Base-by-base conservation (phyloP, 1,284 basidiomycete species). In the Ceratobasidium sp. region DNA sequence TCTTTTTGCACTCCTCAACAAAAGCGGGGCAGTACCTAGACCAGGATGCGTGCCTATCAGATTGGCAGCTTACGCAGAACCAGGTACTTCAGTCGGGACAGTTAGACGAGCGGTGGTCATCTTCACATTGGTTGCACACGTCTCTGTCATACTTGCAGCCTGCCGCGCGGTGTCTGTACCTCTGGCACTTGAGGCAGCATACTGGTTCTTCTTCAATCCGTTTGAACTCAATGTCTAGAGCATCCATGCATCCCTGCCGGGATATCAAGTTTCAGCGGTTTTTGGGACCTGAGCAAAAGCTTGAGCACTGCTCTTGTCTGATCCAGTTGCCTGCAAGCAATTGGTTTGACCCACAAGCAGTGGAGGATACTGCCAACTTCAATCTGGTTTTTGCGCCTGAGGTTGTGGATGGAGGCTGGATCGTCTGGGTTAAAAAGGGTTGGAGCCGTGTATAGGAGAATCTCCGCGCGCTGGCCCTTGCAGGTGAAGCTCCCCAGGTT, bases 171-270 rank as follows among this genome's bases (percentile, higher is more conserved):
- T 66, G 63, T 18, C 63, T 40, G n/a, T 18, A 40, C 20, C 44
- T 66, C 26, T 66, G 63, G 42, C 40, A 66, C 15, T 28, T 66
- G 33, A n/a, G 61, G 40, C 70, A 72, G 2, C 71, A 9, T 13
- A 33, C 49, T 3, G 64, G 64, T 23, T 67, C 64, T 23, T 44
- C 42, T 3, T 15, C n/a, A 2, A 67, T 26, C 64, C 26, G 44
- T n/a, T 23, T 33, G 64, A 67, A 67, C 20, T 46, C 10, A 23
- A 44, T 20, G 9, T 13, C 42, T 5, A 44, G n/a, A 23, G 44
- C 26, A 2, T 18, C 13, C 2, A 67, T 15, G 18, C 49, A 44
- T 3, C 67, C 67, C 1, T 51, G 49, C 10, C 18, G 10, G 12
- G 26, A 55, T 9, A 69, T 69, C 10, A 69, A 33, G 9, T 49